Conservation (phyloP, 1,139 yeast genomes). For the Taphrina populina region DNA sequence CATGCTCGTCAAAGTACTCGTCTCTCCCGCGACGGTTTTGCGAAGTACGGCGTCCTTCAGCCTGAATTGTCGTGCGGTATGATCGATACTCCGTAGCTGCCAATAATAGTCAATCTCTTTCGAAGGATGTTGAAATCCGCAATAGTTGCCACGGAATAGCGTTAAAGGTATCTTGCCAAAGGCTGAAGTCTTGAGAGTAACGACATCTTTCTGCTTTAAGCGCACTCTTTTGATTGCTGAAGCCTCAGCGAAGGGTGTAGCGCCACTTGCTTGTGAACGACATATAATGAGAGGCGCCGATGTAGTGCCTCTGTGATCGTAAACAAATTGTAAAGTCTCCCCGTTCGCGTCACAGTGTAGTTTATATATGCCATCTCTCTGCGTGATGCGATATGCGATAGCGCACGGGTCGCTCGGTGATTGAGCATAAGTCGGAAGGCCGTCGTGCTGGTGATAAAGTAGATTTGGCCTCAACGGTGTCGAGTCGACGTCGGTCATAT, state of each 20-base stretch:
- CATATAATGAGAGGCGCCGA: too few species aligned
- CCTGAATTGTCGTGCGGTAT: neutral
- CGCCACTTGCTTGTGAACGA: too few species aligned
- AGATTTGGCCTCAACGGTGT: too few species aligned
- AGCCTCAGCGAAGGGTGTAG: neutral
- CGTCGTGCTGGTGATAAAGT: too few species aligned
- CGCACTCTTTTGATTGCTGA: constrained; percentile 16
- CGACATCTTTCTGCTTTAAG: neutral
- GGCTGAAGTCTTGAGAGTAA: neutral
- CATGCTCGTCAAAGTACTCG: constrained; percentile 12
- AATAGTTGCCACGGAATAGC: constrained; percentile 8
- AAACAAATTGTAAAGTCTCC: neutral
- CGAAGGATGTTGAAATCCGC: constrained; percentile 11
- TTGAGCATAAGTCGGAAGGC: constrained; percentile 12
- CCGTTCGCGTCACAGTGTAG: constrained; percentile 2
- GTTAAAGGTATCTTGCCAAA: constrained; percentile 7
- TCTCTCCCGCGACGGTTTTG: constrained; percentile 5
- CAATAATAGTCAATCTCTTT: constrained; percentile 16
- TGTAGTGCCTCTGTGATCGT: neutral
- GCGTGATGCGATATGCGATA: constrained; percentile 8
- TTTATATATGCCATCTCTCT: neutral
- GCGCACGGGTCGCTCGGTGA: constrained; percentile 18
- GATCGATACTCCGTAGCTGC: constrained; percentile 9
- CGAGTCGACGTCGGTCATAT: too few species aligned
- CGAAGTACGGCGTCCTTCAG: constrained; percentile 15